A percentile compares a stretch with the other conserved stretches of the same genome.
phyloP scores from a whole-genome alignment of 169 alveolate genomes.

The Besnoitia besnoiti region DNA sequence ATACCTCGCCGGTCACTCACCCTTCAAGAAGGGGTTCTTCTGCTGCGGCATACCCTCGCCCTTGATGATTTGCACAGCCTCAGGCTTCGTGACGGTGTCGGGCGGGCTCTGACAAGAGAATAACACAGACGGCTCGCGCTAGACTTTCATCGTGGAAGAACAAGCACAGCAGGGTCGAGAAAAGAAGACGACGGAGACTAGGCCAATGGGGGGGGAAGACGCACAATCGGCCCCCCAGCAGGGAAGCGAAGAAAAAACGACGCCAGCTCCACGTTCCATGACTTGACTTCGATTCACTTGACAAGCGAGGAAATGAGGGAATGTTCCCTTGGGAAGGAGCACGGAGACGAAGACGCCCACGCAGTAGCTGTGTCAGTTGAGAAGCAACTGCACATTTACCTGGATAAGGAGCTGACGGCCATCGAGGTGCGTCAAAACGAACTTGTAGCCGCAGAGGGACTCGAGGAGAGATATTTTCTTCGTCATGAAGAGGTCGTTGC shows the following conservation, averaged over 20 bases:
- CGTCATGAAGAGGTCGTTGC: conserved; percentile 92
- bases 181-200: not conserved
- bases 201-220: not conserved
- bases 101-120: conserved; percentile 73
- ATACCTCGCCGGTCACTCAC: conserved; percentile 68
- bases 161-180: not conserved
- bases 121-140: not conserved
- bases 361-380: not conserved
- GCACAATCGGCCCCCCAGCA: not conserved
- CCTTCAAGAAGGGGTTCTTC: conserved; percentile 92
- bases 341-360: not conserved
- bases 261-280: too few species aligned
- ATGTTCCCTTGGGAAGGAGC: not conserved
- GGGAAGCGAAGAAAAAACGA: not conserved
- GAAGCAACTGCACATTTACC: conserved; percentile 39
- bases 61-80: conserved; percentile 89
- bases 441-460: conserved; percentile 95
- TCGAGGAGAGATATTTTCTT: conserved; percentile 91
- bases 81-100: conserved; percentile 91
- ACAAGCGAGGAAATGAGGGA: not conserved
- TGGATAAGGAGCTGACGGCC: conserved; percentile 87
- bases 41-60: conserved; percentile 96
- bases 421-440: conserved; percentile 93
- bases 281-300: not conserved
- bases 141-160: not conserved